Percentiles rank a stretch among this genome's conserved stretches.
Evolutionary conservation across 2,329 filamentous ascomycete genomes (phyloP).

Genomic region (Calonectria henricotiae): DNA sequence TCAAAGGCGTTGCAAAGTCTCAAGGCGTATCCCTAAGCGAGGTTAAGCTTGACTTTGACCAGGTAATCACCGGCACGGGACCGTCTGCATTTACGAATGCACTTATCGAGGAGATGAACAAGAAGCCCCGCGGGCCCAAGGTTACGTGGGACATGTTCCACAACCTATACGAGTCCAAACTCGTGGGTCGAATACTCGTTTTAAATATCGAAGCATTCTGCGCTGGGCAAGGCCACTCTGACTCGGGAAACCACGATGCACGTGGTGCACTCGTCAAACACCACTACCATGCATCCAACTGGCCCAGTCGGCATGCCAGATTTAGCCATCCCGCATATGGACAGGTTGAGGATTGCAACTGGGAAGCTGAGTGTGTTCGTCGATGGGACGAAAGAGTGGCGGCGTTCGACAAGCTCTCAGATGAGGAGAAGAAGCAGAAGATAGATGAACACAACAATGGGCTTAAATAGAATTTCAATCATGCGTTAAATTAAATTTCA

Average conservation of each 20-base stretch:
- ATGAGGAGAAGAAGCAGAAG: conserved; percentile 72
- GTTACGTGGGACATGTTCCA: conserved; percentile 79
- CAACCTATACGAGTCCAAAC: conserved; percentile 76
- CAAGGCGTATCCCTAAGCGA: conserved; percentile 74
- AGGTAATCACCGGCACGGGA: conserved; percentile 82
- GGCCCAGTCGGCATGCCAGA: conserved; percentile 78
- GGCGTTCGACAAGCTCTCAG: conserved; percentile 72
- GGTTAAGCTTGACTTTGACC: conserved; percentile 79
- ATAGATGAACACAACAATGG: conserved; percentile 56
- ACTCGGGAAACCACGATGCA: conserved; percentile 80
- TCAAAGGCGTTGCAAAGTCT: conserved; percentile 72
- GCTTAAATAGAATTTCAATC: not conserved
- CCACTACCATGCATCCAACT: conserved; percentile 82
- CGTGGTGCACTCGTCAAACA: conserved; percentile 80
- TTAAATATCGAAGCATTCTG: conserved; percentile 82
- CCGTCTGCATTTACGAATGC: conserved; percentile 80
- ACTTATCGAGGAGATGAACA: conserved; percentile 76
- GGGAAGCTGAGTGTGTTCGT: conserved; percentile 76
- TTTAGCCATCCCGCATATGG: conserved; percentile 80
- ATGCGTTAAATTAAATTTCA: not conserved
- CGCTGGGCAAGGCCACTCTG: conserved; percentile 81
- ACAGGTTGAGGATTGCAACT: conserved; percentile 81
- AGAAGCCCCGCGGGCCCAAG: conserved; percentile 54
- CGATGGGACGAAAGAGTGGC: conserved; percentile 78
- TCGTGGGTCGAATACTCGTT: conserved; percentile 77